Base-by-base conservation (phyloP, 2,329 filamentous ascomycete species). In the Chrysoporthe austroafricana region DNA sequence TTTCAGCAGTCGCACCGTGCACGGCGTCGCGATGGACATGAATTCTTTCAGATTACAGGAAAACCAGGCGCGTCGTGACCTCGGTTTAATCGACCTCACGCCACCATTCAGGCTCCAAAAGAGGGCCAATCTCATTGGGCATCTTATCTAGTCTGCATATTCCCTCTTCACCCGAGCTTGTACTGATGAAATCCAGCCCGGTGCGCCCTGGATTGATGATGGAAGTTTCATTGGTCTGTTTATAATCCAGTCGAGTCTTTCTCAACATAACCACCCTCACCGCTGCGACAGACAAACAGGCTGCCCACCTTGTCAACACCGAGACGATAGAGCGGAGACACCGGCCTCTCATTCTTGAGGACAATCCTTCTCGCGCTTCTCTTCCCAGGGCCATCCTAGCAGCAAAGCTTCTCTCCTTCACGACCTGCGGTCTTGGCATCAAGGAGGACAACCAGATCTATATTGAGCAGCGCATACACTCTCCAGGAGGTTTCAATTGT, bases 11-110 rank as follows among this genome's bases (percentile, higher is more conserved):
- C 26, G 59, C 21, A 48, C n/a, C 43, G 42, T 9, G 57, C 57
- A 60, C 11, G 59, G 43, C 43, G 43, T 61, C 59, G 59, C 59
- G 59, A 61, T 61, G 59, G 59, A 61, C 59, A 61, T 43, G 59
- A 61, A 61, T 46, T 61, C 59, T 61, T 61, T 42, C 39, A 46
- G 57, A 44, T 44, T 39, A 48, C 59, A 48, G 57, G 57, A 43
- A 44, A 61, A 8, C 50, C 44, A 43, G 48, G 48, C 62, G 48
- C 62, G 36, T 43, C 62, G 21, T 26, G 39, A 63, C n/a, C 48
- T 42, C 18, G 43, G 43, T 34, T n/a, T 21, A 18, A 26, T 43
- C 48, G n/a, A 32, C 50, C 36, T 32, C 59, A 61, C 42, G 34
- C 54, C 54, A 57, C 59, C 42, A 26, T 18, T 26, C 16, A 21